phyloP scores from a whole-genome alignment of 345 rosid species.

The Rhodomyrtus tomentosa region DNA sequence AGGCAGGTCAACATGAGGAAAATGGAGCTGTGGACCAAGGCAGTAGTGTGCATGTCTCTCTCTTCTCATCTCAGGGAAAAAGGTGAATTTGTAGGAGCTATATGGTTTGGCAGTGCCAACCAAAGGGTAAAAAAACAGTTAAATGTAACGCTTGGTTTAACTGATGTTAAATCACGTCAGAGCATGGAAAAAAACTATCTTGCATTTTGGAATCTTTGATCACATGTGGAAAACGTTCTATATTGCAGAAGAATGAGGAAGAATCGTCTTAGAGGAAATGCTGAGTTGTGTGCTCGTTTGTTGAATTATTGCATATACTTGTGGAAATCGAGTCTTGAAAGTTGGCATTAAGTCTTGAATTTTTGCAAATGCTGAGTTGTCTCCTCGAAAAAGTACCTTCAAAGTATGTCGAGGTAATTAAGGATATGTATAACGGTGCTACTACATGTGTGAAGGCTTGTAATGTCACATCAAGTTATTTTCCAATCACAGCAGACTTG shows the following conservation, averaged over 20 bases:
- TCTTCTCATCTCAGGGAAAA: not conserved
- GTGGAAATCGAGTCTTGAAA: not conserved
- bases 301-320: not conserved
- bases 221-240: not conserved
- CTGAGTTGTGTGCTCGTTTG: not conserved
- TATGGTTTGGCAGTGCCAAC: not conserved
- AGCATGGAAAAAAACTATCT: not conserved
- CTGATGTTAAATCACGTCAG: not conserved
- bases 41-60: not conserved
- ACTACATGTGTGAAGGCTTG: too few relatives aligned
- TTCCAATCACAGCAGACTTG: too few relatives aligned
- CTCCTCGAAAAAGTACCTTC: too few relatives aligned
- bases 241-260: not conserved
- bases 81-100: not conserved
- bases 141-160: not conserved
- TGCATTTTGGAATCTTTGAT: not conserved
- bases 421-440: too few relatives aligned
- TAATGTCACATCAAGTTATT: too few relatives aligned
- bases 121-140: not conserved
- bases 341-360: not conserved
- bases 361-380: not conserved
- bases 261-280: not conserved
- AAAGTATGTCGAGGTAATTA: too few relatives aligned
- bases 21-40: slow-evolving; percentile 4
- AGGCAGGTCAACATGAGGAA: slow-evolving; percentile 2